Conservation (phyloP, 805 yeast genomes). For the Barnettozyma siamensis region DNA sequence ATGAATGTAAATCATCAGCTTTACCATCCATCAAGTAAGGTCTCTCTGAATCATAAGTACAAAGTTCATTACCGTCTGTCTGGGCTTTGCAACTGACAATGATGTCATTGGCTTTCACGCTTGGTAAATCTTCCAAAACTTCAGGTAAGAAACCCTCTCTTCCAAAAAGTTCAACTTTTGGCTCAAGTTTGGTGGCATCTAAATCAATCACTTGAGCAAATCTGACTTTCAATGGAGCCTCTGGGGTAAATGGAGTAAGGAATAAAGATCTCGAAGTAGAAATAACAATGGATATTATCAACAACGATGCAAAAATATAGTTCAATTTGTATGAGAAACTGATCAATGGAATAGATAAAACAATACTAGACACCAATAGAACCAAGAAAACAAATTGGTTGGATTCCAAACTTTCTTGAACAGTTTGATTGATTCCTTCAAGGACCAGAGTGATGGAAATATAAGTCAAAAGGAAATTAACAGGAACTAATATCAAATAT, state of each 20-base stretch:
- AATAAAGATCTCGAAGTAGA: constrained; percentile 35
- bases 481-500: constrained; percentile 62
- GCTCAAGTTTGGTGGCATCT: constrained; percentile 16
- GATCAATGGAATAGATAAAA: constrained; percentile 45
- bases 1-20: constrained; percentile 32
- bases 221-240: constrained; percentile 65
- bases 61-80: constrained; percentile 45
- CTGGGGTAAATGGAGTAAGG: constrained; percentile 52
- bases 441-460: constrained; percentile 47
- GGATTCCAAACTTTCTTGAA: constrained; percentile 54
- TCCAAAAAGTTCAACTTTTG: constrained; percentile 44
- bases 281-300: constrained; percentile 33
- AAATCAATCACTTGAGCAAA: constrained; percentile 60
- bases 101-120: constrained; percentile 36
- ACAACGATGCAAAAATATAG: constrained; percentile 37
- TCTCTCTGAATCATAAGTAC: constrained; percentile 45
- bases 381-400: constrained; percentile 34
- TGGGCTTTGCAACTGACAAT: constrained; percentile 31
- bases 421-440: constrained; percentile 63
- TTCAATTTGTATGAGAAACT: constrained; percentile 71
- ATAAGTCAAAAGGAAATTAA: constrained; percentile 48
- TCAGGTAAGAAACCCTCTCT: constrained; percentile 42
- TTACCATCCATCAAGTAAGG: constrained; percentile 42
- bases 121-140: constrained; percentile 58
- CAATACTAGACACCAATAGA: constrained; percentile 30